phyloP scores from a whole-genome alignment of 2,329 filamentous ascomycete species.

The Aspergillus tanneri region DNA sequence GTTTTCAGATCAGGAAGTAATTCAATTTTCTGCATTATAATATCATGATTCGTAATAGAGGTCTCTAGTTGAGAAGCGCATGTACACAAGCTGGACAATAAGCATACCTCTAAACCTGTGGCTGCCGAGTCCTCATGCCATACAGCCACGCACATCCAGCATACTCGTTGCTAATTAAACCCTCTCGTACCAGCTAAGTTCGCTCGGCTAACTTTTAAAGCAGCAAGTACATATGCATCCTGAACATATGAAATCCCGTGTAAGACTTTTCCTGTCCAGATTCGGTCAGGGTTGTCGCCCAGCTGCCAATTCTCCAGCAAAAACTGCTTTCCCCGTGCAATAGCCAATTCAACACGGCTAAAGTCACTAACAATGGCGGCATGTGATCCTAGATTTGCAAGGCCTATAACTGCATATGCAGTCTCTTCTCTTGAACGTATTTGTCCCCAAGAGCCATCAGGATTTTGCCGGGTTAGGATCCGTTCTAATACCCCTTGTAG shows the following conservation, averaged over 20 bases:
- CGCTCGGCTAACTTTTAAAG: conserved; percentile 8
- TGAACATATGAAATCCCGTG: conserved; percentile 3
- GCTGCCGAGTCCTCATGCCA: no score
- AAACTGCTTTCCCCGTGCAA: conserved; percentile 9
- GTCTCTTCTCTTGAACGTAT: conserved; percentile 7
- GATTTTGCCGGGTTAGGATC: background rate
- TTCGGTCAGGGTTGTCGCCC: conserved; percentile 2
- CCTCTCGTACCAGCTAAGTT: conserved; percentile 2
- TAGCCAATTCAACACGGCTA: background rate
- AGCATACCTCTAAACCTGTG: no score
- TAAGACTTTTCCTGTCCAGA: conserved; percentile 11
- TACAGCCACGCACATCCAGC: no score
- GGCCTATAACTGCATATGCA: conserved; percentile 6
- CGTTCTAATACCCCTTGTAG: conserved; percentile 1
- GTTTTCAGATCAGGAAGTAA: no score
- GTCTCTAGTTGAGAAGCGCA: no score
- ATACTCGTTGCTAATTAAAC: no score
- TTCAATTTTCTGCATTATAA: no score
- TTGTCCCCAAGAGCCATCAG: conserved; percentile 9
- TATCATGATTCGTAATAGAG: no score
- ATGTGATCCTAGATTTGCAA: conserved; percentile 6
- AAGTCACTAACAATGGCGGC: background rate
- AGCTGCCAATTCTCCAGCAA: conserved; percentile 2
- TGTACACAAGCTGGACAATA: no score
- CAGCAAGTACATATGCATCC: conserved; percentile 10